Evolutionary conservation across 2,329 filamentous ascomycete genomes (phyloP), one percentile per base, ranked within the genome.

Genomic region (Cryphonectria radicalis): DNA sequence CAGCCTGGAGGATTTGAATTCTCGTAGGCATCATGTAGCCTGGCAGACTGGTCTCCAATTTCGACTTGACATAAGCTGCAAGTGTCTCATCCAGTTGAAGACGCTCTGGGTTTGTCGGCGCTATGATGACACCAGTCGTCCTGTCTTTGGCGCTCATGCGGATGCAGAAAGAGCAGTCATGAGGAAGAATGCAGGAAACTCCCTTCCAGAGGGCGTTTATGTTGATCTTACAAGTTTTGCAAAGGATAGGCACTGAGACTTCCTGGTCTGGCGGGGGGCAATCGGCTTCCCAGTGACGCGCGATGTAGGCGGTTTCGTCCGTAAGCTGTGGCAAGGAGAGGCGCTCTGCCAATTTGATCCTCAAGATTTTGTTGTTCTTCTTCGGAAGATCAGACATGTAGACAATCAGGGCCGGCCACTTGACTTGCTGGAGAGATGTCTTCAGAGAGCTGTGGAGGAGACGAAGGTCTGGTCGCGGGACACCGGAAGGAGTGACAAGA

Each of bases 381-480:
- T 85, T 88, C 0, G 88, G 85, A 0, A 87, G 78, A 57, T 83
- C 83, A 42, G 88, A 81, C 87, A 89, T 89, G 76, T 87, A 88
- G 0, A 84, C 82, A 25, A 89, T 77, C 42, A 87, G 71, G 0
- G 81, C 79, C 0, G 87, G 87, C 81, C 85, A 85, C 74, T 89
- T 89, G 13, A 82, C 84, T 71, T 86, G 83, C 67, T 87, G 85
- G 17, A 89, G 78, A 0, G 83, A 83, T 0, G 80, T 80, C 63
- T 81, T 82, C 17, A 89, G 75, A 0, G 85, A 81, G 22, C 80
- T 78, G 17, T 88, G 86, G 3, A 89, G 75, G 4, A 81, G 79
- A 50, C 83, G 83, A 25, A 89, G 77, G 75, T 87, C 86, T 10
- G 69, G 69, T 4, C 71, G 63, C 4, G 69, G 66, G 11, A 60